Percentiles rank a stretch among this genome's conserved stretches.
phyloP scores from a whole-genome alignment of 2,329 filamentous ascomycete genomes.

The Clathrospora elynae region DNA sequence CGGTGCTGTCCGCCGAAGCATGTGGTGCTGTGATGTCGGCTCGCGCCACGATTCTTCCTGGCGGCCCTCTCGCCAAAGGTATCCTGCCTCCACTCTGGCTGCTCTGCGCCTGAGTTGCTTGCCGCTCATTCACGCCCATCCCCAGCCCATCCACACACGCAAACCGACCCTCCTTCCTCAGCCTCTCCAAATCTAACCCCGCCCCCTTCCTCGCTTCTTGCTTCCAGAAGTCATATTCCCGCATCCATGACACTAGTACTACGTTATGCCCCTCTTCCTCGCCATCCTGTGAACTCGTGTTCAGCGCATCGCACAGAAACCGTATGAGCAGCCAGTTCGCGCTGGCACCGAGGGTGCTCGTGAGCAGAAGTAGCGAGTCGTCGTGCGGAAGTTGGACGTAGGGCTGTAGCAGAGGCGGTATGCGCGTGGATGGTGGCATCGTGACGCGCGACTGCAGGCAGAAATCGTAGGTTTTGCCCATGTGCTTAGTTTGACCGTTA shows the following conservation, averaged over 20 bases:
- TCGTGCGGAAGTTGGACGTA: conserved; percentile 65
- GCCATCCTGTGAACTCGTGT: conserved; percentile 30
- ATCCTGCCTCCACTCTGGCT: conserved; percentile 2
- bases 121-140: conserved; percentile 52
- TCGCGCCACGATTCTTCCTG: conserved; percentile 24
- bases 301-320: conserved; percentile 56
- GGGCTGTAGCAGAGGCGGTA: conserved; percentile 68
- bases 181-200: conserved; percentile 72
- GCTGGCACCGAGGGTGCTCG: conserved; percentile 62
- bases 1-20: too few relatives aligned
- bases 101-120: conserved; percentile 2
- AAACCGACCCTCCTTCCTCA: conserved; percentile 65
- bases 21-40: conserved; percentile 1
- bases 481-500: conserved; percentile 11
- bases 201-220: conserved; percentile 69
- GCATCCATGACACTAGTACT: conserved; percentile 81
- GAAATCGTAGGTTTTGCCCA: conserved; percentile 9
- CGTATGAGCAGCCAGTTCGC: conserved; percentile 63
- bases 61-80: conserved; percentile 26
- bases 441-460: conserved; percentile 9
- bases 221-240: conserved; percentile 79
- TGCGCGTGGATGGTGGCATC: conserved; percentile 54
- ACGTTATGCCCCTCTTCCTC: conserved; percentile 51
- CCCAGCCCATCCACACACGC: conserved; percentile 76
- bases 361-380: conserved; percentile 68